Base-by-base conservation (phyloP, 768 basidiomycete species). In the Hortiboletus campestris region DNA sequence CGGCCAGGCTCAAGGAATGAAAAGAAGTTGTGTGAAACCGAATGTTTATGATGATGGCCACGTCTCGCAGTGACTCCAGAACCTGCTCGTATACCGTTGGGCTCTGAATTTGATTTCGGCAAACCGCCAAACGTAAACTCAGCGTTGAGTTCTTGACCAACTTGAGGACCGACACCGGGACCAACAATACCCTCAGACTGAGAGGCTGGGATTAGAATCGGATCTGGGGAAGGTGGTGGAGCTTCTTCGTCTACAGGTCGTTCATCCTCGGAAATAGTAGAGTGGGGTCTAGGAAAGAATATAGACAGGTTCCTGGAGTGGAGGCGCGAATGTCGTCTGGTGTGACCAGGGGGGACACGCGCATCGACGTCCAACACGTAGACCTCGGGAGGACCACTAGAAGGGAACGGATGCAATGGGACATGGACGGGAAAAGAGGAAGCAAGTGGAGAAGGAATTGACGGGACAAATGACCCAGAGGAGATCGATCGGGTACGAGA, bases 1-100 rank as follows among this genome's bases (percentile, higher is more conserved):
- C 56, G 61, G 9, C 84, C 85, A 2, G 93, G 93, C 62, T 95
- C 93, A 41, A 98, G 85, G 67, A 97, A 97, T 0, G 93, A 94
- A 73, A 96, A 96, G 73, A 97, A 94, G 64, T 91, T 93, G 69
- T 97, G 94, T 1, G 94, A 96, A 12, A 94, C 72, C 0, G 93
- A 96, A 70, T 96, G 94, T 71, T 94, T 93, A 66, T 96, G 94
- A 72, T 97, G 88, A 65, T 93, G 91, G 0, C 91, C 91, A 39
- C 88, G 67, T 67, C 63, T 60, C 58, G 63, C 28, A 58, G 73
- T 46, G 63, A 76, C 55, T 59, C 69, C 52, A 35, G 59, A 39
- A 55, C 45, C 17, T 6, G 38, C 10, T 31, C 43, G 61, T 11
- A 67, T 58, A 14, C 49, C 42, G 32, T 56, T 59, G 4, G 58